These are phyloP conservation scores for Triticum timopheevii DNA, from an alignment of 176 grass and related monocot genomes.

Conservation along the genomic window DNA sequence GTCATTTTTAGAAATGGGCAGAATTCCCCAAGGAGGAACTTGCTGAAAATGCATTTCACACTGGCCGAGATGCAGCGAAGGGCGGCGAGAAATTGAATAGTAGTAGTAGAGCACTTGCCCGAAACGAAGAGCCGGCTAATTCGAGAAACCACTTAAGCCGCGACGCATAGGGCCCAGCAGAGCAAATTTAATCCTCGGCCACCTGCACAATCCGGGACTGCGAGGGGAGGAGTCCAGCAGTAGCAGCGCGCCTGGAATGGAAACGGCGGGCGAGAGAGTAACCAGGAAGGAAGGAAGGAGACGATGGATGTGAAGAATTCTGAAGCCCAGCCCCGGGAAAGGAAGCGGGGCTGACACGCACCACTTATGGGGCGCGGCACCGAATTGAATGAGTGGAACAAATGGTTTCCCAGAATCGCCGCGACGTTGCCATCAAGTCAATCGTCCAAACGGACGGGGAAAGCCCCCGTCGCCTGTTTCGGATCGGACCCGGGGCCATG, in stretches of 20 bases:
- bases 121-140: neutral
- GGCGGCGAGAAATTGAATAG: neutral
- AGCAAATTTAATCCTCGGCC: slow-evolving; percentile 7
- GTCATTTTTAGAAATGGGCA: neutral
- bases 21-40: neutral
- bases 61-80: neutral
- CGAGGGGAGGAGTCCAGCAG: too few species aligned
- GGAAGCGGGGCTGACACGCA: neutral
- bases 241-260: too few species aligned
- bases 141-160: neutral
- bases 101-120: neutral
- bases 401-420: slow-evolving; percentile 7
- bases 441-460: neutral
- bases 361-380: slow-evolving; percentile 6
- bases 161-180: neutral
- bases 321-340: neutral
- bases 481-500: neutral
- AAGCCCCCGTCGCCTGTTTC: neutral
- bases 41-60: neutral
- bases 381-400: slow-evolving; percentile 47
- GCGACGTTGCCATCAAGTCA: slow-evolving; percentile 25
- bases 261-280: neutral
- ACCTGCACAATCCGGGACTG: neutral
- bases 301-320: neutral
- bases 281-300: neutral